Conservation (phyloP, 2,329 filamentous ascomycete species). For the Diplocarpon rosae region DNA sequence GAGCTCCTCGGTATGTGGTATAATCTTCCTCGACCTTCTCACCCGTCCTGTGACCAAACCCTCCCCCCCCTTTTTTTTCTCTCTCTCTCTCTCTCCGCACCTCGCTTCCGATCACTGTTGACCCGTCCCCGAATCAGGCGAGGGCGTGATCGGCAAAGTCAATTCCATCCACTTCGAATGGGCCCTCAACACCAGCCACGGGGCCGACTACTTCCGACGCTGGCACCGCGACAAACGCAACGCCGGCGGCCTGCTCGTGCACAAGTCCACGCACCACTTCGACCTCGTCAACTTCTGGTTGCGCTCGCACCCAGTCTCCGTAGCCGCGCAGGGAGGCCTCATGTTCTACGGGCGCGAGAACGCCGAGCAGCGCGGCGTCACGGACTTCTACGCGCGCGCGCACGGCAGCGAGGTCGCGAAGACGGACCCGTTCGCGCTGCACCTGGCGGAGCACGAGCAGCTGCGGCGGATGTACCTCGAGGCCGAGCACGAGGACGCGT, state of each 20-base stretch:
- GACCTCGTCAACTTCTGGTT: slow-evolving; percentile 55
- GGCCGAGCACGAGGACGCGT: slow-evolving; percentile 52
- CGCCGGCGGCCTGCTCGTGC: slow-evolving; percentile 46
- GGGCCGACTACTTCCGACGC: slow-evolving; percentile 51
- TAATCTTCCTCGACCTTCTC: not conserved
- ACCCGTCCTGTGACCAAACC: not conserved
- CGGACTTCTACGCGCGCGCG: slow-evolving; percentile 39
- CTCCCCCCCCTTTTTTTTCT: not conserved
- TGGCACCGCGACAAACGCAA: slow-evolving; percentile 53
- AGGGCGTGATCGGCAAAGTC: slow-evolving; percentile 44
- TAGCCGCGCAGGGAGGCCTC: slow-evolving; percentile 47
- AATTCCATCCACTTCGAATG: slow-evolving; percentile 52
- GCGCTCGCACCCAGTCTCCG: slow-evolving; percentile 40
- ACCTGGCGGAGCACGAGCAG: slow-evolving; percentile 40
- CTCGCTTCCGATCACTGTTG: not conserved
- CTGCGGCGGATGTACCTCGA: slow-evolving; percentile 49
- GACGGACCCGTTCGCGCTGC: slow-evolving; percentile 46
- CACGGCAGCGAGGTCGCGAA: slow-evolving; percentile 40
- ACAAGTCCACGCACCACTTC: slow-evolving; percentile 54
- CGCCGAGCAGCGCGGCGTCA: slow-evolving; percentile 42
- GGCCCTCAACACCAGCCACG: slow-evolving; percentile 51
- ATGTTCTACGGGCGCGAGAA: slow-evolving; percentile 52
- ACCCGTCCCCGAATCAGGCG: slow-evolving; percentile 20
- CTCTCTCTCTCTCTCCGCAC: too few species aligned
- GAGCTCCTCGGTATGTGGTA: slow-evolving; percentile 33